A percentile compares a stretch with the other conserved stretches of the same genome.
These are phyloP conservation scores for Microdochium trichocladiopsis DNA, from an alignment of 2,329 filamentous ascomycete genomes.

Conservation along the genomic window DNA sequence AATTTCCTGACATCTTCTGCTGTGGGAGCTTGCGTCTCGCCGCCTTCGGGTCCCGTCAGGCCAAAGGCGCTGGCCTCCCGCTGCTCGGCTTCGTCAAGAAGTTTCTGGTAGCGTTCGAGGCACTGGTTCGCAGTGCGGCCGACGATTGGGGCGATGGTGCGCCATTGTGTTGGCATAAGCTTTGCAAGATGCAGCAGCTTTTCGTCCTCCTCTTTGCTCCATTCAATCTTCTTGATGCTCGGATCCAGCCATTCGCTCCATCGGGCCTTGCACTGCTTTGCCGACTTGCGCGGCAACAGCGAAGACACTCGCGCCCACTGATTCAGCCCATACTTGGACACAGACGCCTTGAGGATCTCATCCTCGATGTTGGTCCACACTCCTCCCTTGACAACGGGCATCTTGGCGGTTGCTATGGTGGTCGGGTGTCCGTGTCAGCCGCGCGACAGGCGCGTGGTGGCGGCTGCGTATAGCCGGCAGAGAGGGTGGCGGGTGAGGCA, in stretches of 20 bases:
- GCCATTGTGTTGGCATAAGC: constrained; percentile 98
- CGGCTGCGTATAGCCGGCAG: neutral
- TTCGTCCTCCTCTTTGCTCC: constrained; percentile 98
- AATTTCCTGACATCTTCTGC: constrained; percentile 87
- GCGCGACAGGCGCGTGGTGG: neutral
- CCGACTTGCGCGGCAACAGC: constrained; percentile 90
- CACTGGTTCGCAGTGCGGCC: constrained; percentile 96
- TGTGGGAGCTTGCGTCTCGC: constrained; percentile 78
- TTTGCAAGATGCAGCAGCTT: constrained; percentile 94
- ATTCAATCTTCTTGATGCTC: constrained; percentile 96
- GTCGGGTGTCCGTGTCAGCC: neutral
- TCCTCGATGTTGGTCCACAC: constrained; percentile 78
- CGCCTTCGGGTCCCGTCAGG: constrained; percentile 77
- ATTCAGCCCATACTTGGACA: constrained; percentile 91
- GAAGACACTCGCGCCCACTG: constrained; percentile 99
- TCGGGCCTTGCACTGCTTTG: constrained; percentile 98
- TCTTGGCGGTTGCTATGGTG: constrained; percentile 25
- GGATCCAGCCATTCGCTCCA: constrained; percentile 99
- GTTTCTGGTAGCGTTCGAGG: constrained; percentile 91
- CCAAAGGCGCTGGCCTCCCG: constrained; percentile 76
- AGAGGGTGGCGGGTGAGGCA: no score
- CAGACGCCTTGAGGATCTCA: constrained; percentile 93
- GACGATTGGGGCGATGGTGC: constrained; percentile 94
- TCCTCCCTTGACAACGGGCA: constrained; percentile 69
- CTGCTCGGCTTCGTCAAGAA: constrained; percentile 92